Evolutionary conservation across 257 asterid genomes (phyloP).

Genomic region (Rubia yunnanensis): DNA sequence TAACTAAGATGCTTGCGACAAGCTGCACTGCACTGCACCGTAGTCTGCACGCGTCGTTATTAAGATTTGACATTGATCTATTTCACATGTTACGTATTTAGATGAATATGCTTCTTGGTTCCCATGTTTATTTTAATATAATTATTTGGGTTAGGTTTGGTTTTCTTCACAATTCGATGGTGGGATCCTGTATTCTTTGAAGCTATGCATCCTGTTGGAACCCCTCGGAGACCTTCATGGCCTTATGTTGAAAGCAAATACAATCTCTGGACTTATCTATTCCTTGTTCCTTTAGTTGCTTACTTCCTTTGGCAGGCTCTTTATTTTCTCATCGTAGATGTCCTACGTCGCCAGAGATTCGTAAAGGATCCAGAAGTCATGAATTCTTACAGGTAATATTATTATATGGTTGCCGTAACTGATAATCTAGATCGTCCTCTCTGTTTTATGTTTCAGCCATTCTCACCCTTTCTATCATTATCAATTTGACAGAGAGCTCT

Average conservation of each 20-base stretch:
- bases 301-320: slow-evolving; percentile 81
- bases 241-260: slow-evolving; percentile 71
- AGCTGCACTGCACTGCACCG: not conserved
- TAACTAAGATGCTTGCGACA: not conserved
- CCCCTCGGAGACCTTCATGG: slow-evolving; percentile 61
- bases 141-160: slow-evolving; percentile 50
- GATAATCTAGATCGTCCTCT: not conserved
- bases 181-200: slow-evolving; percentile 82
- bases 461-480: slow-evolving; percentile 3
- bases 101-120: not conserved
- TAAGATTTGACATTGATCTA: not conserved
- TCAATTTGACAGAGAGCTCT: slow-evolving; percentile 52
- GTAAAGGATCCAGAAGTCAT: slow-evolving; percentile 88
- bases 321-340: slow-evolving; percentile 83
- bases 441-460: not conserved
- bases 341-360: slow-evolving; percentile 79
- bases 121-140: not conserved
- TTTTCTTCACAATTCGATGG: slow-evolving; percentile 96
- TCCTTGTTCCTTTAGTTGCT: slow-evolving; percentile 72
- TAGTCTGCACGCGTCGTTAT: not conserved
- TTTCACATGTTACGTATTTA: not conserved
- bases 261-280: slow-evolving; percentile 92
- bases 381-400: slow-evolving; percentile 87
- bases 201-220: slow-evolving; percentile 88
- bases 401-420: not conserved